phyloP scores from a whole-genome alignment of 257 asterid species.

The Solanum megistacrolobum region DNA sequence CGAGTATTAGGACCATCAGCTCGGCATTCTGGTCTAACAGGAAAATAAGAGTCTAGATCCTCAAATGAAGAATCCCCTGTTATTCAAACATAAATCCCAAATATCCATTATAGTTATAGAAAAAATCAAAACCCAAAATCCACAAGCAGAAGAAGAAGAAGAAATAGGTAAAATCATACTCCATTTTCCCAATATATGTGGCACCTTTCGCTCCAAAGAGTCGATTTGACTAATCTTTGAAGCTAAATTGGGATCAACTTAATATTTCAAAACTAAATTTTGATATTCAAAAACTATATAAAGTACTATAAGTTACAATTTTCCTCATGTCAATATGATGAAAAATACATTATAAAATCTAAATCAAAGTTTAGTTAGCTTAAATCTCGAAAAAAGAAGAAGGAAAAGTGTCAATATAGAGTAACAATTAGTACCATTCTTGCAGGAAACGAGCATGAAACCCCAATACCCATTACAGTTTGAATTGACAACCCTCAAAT shows the following conservation, averaged over 20 bases:
- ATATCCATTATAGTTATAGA: neutral
- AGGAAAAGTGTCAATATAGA: neutral
- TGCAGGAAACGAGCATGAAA: neutral
- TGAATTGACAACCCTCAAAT: neutral
- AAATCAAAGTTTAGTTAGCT: neutral
- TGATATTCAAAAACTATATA: neutral
- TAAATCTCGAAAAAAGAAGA: neutral
- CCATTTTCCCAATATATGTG: neutral
- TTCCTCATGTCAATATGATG: neutral
- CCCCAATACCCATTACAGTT: neutral
- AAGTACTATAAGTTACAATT: neutral
- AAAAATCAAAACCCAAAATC: neutral
- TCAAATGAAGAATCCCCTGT: constrained; percentile 25
- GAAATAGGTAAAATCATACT: neutral
- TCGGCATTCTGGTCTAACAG: constrained; percentile 67
- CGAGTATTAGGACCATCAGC: constrained; percentile 75
- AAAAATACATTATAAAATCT: neutral
- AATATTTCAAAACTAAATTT: neutral
- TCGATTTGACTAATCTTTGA: neutral
- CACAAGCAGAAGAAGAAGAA: neutral
- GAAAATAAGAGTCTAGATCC: constrained; percentile 77
- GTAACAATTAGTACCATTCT: neutral
- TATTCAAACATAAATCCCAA: neutral
- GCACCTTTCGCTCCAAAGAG: neutral
- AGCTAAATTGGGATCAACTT: neutral